Conservation (phyloP, 352 stramenopile genomes). For the Phytophthora capsici region DNA sequence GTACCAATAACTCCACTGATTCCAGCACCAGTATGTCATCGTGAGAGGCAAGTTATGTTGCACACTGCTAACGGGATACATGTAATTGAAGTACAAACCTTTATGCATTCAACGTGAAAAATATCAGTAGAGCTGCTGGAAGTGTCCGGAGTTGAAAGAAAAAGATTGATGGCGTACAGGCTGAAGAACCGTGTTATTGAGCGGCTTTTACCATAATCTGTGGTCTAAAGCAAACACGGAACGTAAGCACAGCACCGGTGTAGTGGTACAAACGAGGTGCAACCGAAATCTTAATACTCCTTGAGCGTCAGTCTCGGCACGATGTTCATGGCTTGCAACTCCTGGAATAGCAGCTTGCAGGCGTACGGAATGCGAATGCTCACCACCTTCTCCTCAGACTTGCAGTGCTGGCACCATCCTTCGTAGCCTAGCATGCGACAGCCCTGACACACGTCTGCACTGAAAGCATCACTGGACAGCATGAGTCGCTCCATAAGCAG, state of each 20-base stretch:
- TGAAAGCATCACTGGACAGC: conserved; percentile 99
- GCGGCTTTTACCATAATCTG: conserved; percentile 25
- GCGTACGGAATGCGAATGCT: conserved; percentile 99
- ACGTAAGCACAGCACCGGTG: conserved; percentile 19
- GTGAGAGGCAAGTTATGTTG: not conserved
- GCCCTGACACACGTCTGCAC: conserved; percentile 97
- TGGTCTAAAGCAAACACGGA: conserved; percentile 25
- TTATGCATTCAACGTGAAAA: too few relatives aligned
- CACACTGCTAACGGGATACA: too few relatives aligned
- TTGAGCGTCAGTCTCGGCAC: conserved; percentile 97
- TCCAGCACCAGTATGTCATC: not conserved
- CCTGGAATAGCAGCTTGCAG: conserved; percentile 98
- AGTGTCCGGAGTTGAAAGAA: not conserved
- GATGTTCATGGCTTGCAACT: conserved; percentile 99
- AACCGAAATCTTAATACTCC: conserved; percentile 77
- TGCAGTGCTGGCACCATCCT: conserved; percentile 99
- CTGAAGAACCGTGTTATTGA: conserved; percentile 31
- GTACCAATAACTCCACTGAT: not conserved
- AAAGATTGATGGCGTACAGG: conserved; percentile 1
- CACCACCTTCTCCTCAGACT: conserved; percentile 97
- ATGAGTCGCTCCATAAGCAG: conserved; percentile 99
- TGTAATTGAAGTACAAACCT: too few relatives aligned
- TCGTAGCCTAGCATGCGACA: conserved; percentile 98
- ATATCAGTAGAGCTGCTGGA: not conserved
- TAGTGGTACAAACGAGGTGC: conserved; percentile 31